These are phyloP conservation scores for maize (Zea mays) DNA, from an alignment of 176 grass and related monocot species.

Conservation along the genomic window DNA sequence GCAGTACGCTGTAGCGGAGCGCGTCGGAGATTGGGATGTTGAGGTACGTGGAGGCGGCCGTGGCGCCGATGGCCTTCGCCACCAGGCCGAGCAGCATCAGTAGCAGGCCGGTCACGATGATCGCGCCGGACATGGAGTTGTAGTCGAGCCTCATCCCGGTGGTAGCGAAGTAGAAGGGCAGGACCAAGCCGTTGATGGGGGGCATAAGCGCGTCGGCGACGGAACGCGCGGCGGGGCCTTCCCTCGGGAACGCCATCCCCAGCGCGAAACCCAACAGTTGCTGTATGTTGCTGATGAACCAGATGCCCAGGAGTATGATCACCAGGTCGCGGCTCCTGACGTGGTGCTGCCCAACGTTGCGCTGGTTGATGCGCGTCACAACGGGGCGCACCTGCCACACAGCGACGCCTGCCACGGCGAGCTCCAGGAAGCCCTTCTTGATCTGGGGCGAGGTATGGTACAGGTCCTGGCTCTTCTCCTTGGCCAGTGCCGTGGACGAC, in stretches of 20 bases:
- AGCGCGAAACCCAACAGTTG: slow-evolving; percentile 43
- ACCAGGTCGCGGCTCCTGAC: slow-evolving; percentile 30
- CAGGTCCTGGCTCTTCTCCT: slow-evolving; percentile 15
- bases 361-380: slow-evolving; percentile 44
- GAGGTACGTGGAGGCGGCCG: slow-evolving; percentile 30
- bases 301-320: slow-evolving; percentile 14
- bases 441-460: slow-evolving; percentile 18
- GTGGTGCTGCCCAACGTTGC: slow-evolving; percentile 46
- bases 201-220: slow-evolving; percentile 28
- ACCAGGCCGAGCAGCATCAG: slow-evolving; percentile 40
- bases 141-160: slow-evolving; percentile 49
- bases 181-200: slow-evolving; percentile 5
- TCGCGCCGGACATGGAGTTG: slow-evolving; percentile 54
- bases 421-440: slow-evolving; percentile 36
- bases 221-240: slow-evolving; percentile 41
- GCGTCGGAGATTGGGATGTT: slow-evolving; percentile 46
- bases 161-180: slow-evolving; percentile 60
- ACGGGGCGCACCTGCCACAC: slow-evolving; percentile 32
- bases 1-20: slow-evolving; percentile 48
- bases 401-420: slow-evolving; percentile 5
- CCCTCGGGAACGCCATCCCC: slow-evolving; percentile 47
- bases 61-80: slow-evolving; percentile 45
- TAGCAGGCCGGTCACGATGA: slow-evolving; percentile 45
- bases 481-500: slow-evolving; percentile 32
- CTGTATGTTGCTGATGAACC: slow-evolving; percentile 23